A percentile compares a stretch with the other conserved stretches of the same genome.
Evolutionary conservation across 31 red algal genomes (phyloP).

Genomic region (Porphyra umbilicalis): DNA sequence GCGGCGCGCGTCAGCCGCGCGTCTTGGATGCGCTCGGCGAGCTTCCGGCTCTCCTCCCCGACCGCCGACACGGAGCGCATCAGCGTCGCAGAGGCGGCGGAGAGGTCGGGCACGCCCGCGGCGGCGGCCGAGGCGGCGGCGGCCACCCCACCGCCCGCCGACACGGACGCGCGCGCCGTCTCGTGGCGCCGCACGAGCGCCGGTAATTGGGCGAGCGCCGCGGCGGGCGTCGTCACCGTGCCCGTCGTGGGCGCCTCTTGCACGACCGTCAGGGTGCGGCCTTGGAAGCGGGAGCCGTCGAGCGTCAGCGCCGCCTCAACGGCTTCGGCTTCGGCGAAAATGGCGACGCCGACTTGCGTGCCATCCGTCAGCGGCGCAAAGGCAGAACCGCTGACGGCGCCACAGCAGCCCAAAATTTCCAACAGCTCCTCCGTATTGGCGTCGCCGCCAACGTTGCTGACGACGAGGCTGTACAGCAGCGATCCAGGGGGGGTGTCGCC

Average conservation of each 20-base stretch:
- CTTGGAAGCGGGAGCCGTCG: background rate
- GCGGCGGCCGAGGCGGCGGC: background rate
- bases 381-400: background rate
- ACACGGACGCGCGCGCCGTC: too few species aligned
- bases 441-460: background rate
- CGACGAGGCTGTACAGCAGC: background rate
- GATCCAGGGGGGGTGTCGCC: background rate
- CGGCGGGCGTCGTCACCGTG: background rate
- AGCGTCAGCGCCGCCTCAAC: background rate
- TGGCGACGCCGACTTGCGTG: background rate
- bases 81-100: background rate
- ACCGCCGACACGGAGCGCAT: background rate
- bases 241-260: background rate
- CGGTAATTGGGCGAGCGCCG: background rate
- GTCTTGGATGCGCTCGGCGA: background rate
- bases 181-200: background rate
- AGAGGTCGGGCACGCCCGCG: background rate
- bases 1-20: background rate
- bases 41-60: background rate
- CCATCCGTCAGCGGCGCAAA: background rate
- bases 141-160: too few species aligned
- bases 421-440: background rate
- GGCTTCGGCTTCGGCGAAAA: background rate
- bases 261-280: background rate
- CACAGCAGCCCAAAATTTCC: background rate